These are phyloP conservation scores for Bimuria novae-zelandiae DNA, from an alignment of 2,329 filamentous ascomycete genomes.

Conservation along the genomic window DNA sequence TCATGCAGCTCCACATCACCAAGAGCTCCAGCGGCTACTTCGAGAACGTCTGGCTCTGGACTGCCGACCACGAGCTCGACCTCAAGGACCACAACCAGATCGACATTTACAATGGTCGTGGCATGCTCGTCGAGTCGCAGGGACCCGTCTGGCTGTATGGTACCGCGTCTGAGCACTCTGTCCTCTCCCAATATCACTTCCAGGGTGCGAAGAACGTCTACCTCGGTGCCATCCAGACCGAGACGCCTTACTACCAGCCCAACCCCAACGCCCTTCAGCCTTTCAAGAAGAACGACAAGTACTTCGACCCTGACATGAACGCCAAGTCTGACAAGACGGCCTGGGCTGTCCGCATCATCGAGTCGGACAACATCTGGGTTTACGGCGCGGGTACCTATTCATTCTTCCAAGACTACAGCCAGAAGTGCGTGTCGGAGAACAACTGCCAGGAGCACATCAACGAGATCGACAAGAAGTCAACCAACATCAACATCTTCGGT, in stretches of 20 bases:
- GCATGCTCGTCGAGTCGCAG: constrained; percentile 76
- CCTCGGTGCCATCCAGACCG: constrained; percentile 69
- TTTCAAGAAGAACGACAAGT: constrained; percentile 55
- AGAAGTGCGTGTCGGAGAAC: constrained; percentile 52
- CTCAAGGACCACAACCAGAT: constrained; percentile 72
- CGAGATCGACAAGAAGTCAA: constrained; percentile 45
- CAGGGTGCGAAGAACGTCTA: constrained; percentile 64
- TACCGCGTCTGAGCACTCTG: constrained; percentile 67
- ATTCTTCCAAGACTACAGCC: constrained; percentile 64
- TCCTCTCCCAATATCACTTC: constrained; percentile 74
- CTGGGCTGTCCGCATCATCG: constrained; percentile 53
- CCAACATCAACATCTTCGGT: constrained; percentile 53
- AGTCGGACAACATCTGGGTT: constrained; percentile 49
- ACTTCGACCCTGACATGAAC: constrained; percentile 51
- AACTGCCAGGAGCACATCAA: constrained; percentile 60
- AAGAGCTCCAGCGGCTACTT: constrained; percentile 69
- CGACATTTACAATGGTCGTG: constrained; percentile 85
- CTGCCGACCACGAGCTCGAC: constrained; percentile 88
- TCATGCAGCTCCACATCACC: constrained; percentile 64
- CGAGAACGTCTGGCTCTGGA: constrained; percentile 91
- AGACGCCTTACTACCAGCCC: constrained; percentile 74
- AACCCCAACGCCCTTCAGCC: constrained; percentile 63
- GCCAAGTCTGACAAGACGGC: constrained; percentile 44
- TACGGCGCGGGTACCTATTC: constrained; percentile 59
- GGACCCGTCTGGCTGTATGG: constrained; percentile 77